Evolutionary conservation across 2,329 filamentous ascomycete species (phyloP), one percentile per base, ranked within the genome.

Genomic region (Aureobasidium sp.): DNA sequence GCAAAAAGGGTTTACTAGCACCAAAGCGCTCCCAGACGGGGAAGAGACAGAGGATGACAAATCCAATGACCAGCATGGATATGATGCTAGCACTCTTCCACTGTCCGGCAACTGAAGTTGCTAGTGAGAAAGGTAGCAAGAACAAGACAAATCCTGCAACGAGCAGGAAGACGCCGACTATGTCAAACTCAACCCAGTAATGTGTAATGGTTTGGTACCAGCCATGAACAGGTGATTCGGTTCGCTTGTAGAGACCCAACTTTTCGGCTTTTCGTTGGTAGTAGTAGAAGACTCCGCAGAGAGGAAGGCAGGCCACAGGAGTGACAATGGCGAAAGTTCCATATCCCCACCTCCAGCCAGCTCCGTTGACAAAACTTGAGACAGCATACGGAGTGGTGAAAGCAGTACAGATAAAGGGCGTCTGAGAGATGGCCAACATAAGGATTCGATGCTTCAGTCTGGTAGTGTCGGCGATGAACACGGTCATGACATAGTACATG

Each of bases 11-110:
- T 29, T 81, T 78, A 0, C 76, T 78, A 0, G 84, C 81, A 57
- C 82, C 71, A 57, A 75, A 84, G 31, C 70, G 78, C 68, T 88
- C 85, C 75, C 81, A 85, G 1, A 82, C 59, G 0, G 73, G 79
- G 61, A 87, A 84, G 4, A 73, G 65, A 37, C 67, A 63, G 61
- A 71, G 65, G 43, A 68, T 61, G 29, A 66, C 51, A 55, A 69
- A 60, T 21, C 70, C 70, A 50, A 72, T 62, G 46, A 71, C 67
- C 42, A 72, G 55, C 69, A 71, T 70, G 40, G 62, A 65, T 15
- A 69, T 69, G 61, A 69, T 66, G 53, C 61, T 64, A 5, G 66
- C 62, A 19, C 62, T 64, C 27, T 58, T 62, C 33, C 59, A 65
- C 23, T 57, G 31, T 15, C 57, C 46, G 9, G 42, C 23, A n/a